phyloP scores from a whole-genome alignment of 257 asterid genomes.

The Solanum corneliomulleri region DNA sequence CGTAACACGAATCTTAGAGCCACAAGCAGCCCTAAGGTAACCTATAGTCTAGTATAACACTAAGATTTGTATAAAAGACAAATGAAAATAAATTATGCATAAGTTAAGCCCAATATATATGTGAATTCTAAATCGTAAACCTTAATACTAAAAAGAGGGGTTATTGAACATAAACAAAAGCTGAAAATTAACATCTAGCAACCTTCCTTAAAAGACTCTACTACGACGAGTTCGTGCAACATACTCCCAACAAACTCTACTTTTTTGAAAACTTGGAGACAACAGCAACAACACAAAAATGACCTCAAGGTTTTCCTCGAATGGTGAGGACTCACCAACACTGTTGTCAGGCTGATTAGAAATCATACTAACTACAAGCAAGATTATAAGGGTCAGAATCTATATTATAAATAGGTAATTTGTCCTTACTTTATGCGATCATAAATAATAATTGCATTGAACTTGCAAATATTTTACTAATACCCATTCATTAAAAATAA shows the following conservation, averaged over 20 bases:
- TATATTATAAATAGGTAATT: too few relatives aligned
- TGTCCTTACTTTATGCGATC: too few relatives aligned
- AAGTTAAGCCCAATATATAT: neutral
- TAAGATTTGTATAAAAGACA: neutral
- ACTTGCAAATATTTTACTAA: too few relatives aligned
- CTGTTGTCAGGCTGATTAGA: neutral
- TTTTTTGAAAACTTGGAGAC: neutral
- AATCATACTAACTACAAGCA: neutral
- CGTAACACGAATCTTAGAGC: neutral
- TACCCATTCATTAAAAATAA: too few relatives aligned
- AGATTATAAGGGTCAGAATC: neutral
- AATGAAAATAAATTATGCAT: too few relatives aligned
- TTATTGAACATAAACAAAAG: neutral
- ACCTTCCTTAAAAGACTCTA: neutral
- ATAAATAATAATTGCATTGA: too few relatives aligned
- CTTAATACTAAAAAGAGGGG: too few relatives aligned
- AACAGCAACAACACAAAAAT: too few relatives aligned
- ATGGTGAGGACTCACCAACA: neutral
- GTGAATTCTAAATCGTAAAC: neutral
- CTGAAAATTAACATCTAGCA: neutral
- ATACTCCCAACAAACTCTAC: neutral
- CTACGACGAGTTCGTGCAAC: neutral
- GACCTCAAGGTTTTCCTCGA: neutral
- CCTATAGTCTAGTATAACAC: neutral
- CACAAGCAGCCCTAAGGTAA: neutral